A percentile compares a stretch with the other conserved stretches of the same genome.
phyloP scores from a whole-genome alignment of 768 basidiomycete genomes.

The Wakefieldia striispora region DNA sequence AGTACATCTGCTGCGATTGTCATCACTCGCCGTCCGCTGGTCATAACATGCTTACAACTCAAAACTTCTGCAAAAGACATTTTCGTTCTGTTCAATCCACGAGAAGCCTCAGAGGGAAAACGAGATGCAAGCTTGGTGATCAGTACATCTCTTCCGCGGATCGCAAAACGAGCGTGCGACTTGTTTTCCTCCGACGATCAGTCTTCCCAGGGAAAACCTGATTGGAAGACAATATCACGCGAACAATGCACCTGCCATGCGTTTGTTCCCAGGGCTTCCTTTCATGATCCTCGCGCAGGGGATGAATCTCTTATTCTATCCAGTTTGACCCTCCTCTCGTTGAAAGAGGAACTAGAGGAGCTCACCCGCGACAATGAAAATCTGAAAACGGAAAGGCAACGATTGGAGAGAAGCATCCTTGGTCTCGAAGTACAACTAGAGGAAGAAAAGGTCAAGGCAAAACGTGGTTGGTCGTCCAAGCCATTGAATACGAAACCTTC shows the following conservation, averaged over 20 bases:
- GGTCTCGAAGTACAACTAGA: slow-evolving; percentile 12
- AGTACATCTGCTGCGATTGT: slow-evolving; percentile 35
- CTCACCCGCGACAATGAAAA: slow-evolving; percentile 31
- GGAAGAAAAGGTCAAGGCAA: slow-evolving; percentile 7
- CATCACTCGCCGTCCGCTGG: slow-evolving; percentile 61
- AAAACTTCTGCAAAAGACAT: slow-evolving; percentile 27
- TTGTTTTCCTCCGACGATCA: slow-evolving; percentile 44
- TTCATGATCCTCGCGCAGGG: slow-evolving; percentile 15
- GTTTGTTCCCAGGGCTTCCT: slow-evolving; percentile 38
- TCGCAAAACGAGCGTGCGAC: slow-evolving; percentile 40
- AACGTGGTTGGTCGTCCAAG: background rate
- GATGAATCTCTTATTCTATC: slow-evolving; percentile 42
- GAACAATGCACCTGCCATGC: slow-evolving; percentile 54
- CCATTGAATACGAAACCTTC: background rate
- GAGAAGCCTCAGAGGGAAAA: slow-evolving; percentile 48
- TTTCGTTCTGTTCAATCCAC: slow-evolving; percentile 63
- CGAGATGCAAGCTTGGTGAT: slow-evolving; percentile 54
- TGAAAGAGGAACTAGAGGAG: slow-evolving; percentile 41
- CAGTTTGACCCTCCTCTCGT: slow-evolving; percentile 45
- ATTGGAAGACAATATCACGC: slow-evolving; percentile 56
- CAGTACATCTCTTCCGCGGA: slow-evolving; percentile 39
- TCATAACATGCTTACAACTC: slow-evolving; percentile 47
- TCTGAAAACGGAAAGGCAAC: slow-evolving; percentile 19
- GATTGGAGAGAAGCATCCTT: slow-evolving; percentile 26
- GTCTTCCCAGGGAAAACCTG: slow-evolving; percentile 36